Conservation (phyloP, 345 rosid species). For the Dimocarpus longan region DNA sequence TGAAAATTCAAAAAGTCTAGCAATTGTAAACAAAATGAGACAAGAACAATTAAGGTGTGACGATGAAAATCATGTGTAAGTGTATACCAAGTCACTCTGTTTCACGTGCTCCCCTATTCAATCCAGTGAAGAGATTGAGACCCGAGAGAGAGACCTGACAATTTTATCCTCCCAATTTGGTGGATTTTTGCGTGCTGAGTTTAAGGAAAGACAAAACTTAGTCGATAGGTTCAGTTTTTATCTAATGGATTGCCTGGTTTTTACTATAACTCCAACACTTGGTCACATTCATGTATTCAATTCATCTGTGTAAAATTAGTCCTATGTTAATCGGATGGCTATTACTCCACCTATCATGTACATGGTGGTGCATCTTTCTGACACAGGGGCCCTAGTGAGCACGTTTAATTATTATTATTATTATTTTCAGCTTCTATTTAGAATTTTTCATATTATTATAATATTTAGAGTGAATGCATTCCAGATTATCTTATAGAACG, state of each 20-base stretch:
- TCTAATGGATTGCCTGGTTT: conserved; percentile 15
- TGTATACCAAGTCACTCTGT: not conserved
- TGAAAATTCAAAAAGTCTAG: not conserved
- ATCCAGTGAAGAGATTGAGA: conserved; percentile 36
- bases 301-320: not conserved
- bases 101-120: conserved; percentile 29
- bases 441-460: too few species aligned
- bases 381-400: not conserved
- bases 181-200: not conserved
- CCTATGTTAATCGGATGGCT: not conserved
- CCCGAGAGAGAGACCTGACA: conserved; percentile 13
- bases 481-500: not conserved
- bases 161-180: not conserved
- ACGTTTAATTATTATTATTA: too few species aligned
- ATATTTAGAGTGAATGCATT: too few species aligned
- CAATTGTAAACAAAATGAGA: not conserved
- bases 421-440: too few species aligned
- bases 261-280: not conserved
- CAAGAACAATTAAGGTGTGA: conserved; percentile 10
- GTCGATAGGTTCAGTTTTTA: not conserved
- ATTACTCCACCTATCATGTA: not conserved
- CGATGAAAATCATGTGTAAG: conserved; percentile 27
- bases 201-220: not conserved
- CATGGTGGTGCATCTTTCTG: not conserved
- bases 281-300: not conserved